phyloP scores from a whole-genome alignment of 148 eudicot species.

The Amaranthus palmeri region DNA sequence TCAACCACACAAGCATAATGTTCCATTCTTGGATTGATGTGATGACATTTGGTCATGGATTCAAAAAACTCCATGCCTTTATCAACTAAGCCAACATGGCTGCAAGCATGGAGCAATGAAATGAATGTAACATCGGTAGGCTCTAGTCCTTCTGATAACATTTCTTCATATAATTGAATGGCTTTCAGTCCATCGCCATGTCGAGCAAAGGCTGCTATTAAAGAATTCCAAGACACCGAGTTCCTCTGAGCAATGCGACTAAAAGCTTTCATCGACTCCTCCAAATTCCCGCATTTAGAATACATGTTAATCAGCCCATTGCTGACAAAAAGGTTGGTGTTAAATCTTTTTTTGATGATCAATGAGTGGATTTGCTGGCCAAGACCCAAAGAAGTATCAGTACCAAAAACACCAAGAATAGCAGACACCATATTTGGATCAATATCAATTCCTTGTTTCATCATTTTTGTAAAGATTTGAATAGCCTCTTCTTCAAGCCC shows the following conservation, averaged over 20 bases:
- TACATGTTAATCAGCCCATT: conserved; percentile 94
- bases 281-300: conserved; percentile 73
- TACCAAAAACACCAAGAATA: conserved; percentile 72
- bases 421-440: conserved; percentile 79
- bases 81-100: conserved; percentile 76
- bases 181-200: conserved; percentile 75
- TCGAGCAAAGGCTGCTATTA: conserved; percentile 88
- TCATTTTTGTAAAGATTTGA: conserved; percentile 55
- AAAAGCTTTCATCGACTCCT: conserved; percentile 54
- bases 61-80: conserved; percentile 73
- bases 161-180: conserved; percentile 53
- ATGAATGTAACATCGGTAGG: conserved; percentile 82
- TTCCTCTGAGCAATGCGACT: conserved; percentile 46
- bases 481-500: conserved; percentile 74
- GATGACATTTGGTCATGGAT: conserved; percentile 52
- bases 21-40: conserved; percentile 73
- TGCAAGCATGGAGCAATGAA: conserved; percentile 83
- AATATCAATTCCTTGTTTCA: conserved; percentile 44
- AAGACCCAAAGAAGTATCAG: conserved; percentile 52
- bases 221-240: conserved; percentile 78
- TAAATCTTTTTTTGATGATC: conserved; percentile 48
- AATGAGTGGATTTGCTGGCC: conserved; percentile 74
- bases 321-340: conserved; percentile 47
- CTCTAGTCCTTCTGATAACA: conserved; percentile 46
- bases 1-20: conserved; percentile 85